Conservation (phyloP, 768 basidiomycete species). For the Amanita fuliginea region DNA sequence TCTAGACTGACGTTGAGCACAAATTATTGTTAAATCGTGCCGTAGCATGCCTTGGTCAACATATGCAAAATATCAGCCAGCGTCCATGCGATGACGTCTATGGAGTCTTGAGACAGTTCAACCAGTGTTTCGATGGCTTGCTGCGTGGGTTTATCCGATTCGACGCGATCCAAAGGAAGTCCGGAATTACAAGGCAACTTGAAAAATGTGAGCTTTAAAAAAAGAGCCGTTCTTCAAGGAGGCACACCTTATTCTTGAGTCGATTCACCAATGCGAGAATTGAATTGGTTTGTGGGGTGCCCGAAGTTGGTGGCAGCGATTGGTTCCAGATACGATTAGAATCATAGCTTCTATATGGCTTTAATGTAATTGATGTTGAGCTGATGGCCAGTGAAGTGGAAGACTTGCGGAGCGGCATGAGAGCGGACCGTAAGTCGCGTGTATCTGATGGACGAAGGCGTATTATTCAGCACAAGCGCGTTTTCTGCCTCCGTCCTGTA, state of each 20-base stretch:
- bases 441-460: not conserved
- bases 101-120: slow-evolving; percentile 65
- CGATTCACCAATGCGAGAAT: slow-evolving; percentile 72
- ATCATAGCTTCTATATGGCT: slow-evolving; percentile 6
- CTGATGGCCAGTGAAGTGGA: slow-evolving; percentile 3
- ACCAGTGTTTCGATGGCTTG: slow-evolving; percentile 71
- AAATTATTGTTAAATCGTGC: slow-evolving; percentile 8
- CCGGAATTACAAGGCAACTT: slow-evolving; percentile 87
- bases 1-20: slow-evolving; percentile 6
- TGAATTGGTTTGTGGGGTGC: slow-evolving; percentile 72
- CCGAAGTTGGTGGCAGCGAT: slow-evolving; percentile 7
- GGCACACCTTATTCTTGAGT: slow-evolving; percentile 65
- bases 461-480: not conserved
- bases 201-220: slow-evolving; percentile 7
- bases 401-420: slow-evolving; percentile 6
- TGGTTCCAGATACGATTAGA: slow-evolving; percentile 5
- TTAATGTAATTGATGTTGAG: not conserved
- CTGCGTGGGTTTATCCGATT: slow-evolving; percentile 64
- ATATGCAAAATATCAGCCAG: slow-evolving; percentile 71
- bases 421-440: not conserved
- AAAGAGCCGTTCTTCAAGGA: not conserved
- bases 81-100: slow-evolving; percentile 73
- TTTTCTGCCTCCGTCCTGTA: too few relatives aligned
- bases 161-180: slow-evolving; percentile 55
- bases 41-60: slow-evolving; percentile 50